Evolutionary conservation across 345 rosid genomes (phyloP).

Genomic region (Gossypium mustelinum): DNA sequence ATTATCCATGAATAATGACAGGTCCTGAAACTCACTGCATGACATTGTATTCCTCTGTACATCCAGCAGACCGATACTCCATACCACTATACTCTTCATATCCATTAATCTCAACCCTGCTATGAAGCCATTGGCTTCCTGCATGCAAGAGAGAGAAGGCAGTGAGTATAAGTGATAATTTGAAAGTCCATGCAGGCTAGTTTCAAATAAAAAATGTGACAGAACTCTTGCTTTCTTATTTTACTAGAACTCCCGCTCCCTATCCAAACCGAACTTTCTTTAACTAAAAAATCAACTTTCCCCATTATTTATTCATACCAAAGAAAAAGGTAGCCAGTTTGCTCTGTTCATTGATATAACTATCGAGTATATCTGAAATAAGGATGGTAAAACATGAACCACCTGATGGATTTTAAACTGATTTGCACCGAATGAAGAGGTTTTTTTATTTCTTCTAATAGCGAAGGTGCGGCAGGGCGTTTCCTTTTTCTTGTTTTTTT

Average conservation of each 20-base stretch:
- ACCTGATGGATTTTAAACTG: too few species aligned
- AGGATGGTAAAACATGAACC: too few species aligned
- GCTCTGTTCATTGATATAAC: background rate
- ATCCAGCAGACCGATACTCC: slow-evolving; percentile 89
- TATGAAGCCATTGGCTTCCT: slow-evolving; percentile 89
- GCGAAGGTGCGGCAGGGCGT: too few species aligned
- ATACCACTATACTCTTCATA: slow-evolving; percentile 86
- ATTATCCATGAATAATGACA: background rate
- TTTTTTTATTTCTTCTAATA: too few species aligned
- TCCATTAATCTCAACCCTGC: slow-evolving; percentile 73
- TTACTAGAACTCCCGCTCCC: background rate
- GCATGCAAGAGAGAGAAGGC: slow-evolving; percentile 13
- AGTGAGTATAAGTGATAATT: background rate
- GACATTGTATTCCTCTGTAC: slow-evolving; percentile 71
- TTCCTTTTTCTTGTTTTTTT: too few species aligned
- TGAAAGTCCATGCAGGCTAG: background rate
- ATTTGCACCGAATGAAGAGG: too few species aligned
- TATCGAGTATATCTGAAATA: background rate
- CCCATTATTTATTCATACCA: background rate
- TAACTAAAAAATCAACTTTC: background rate
- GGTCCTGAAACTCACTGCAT: slow-evolving; percentile 50
- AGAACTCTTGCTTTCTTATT: background rate
- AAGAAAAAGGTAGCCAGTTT: background rate
- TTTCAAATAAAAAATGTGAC: background rate
- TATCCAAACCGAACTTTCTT: background rate